Evolutionary conservation across 352 stramenopile species (phyloP), one percentile per base, ranked within the genome.

Genomic region (Pythium utonaiense): DNA sequence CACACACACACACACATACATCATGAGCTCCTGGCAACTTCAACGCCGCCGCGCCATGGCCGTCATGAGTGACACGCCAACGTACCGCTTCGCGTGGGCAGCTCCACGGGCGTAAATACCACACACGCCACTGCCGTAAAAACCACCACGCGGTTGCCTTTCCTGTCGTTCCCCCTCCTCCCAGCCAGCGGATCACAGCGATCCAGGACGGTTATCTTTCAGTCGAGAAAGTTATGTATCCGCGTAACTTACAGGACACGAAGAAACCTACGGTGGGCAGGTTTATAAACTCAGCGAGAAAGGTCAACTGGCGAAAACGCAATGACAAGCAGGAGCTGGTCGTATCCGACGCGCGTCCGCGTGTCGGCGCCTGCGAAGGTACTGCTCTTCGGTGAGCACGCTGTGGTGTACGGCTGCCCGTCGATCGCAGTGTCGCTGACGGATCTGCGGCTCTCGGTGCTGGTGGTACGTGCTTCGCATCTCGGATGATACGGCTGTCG

Each of bases 321-420:
- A 16, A 25, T 3, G 6, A 19, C 16, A 19, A 27, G 17, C 1
- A 47, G 24, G 40, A 19, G 6, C 6, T 17, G n/a, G 40, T 2
- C 40, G 40, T 47, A 47, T 47, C 40, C 63, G 33, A 58, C 27
- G 55, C 47, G 45, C 64, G 64, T 90, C 51, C 70, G 67, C 31
- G 81, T 79, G 40, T 91, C 85, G 52, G 88, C 89, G 48, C 89
- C 89, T 0, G 88, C 83, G n/a, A 97, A 97, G 62, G 69, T 96
- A 53, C 77, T 97, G 64, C 80, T 97, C 36, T 89, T 97, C 42
- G 88, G 88, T 10, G 88, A 97, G 67, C 89, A 97, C 64, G 86
- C 89, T 0, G 88, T 97, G 30, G 88, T 97, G 13, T 96, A 96
- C 51, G 86, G 89, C 10, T 88, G 75, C 25, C 78, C 88, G 3